phyloP scores from a whole-genome alignment of 345 rosid species.

The Litchi chinensis region DNA sequence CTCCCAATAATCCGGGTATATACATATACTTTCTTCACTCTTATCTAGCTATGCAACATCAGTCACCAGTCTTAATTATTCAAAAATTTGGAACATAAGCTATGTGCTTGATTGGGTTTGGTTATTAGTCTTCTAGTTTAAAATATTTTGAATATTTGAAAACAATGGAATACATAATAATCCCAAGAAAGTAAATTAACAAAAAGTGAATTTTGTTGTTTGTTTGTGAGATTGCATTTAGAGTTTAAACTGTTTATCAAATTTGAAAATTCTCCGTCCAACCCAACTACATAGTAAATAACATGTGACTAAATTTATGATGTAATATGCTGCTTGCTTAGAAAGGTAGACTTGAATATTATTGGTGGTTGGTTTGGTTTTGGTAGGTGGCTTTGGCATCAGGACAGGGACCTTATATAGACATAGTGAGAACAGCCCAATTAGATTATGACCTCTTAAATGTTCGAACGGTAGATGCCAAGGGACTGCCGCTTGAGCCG shows the following conservation, averaged over 20 bases:
- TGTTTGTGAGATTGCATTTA: no score
- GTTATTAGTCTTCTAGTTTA: not conserved
- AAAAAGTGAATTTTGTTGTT: no score
- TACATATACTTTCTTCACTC: not conserved
- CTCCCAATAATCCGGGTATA: slow-evolving; percentile 77
- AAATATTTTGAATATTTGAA: no score
- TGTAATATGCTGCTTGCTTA: not conserved
- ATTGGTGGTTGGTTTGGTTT: slow-evolving; percentile 15
- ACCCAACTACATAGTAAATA: no score
- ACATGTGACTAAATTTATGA: no score
- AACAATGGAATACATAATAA: not conserved
- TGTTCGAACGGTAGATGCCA: slow-evolving; percentile 68
- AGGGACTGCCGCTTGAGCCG: slow-evolving; percentile 66
- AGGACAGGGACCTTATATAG: slow-evolving; percentile 53
- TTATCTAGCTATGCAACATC: not conserved
- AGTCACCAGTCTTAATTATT: no score
- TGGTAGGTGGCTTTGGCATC: slow-evolving; percentile 75
- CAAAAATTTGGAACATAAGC: not conserved
- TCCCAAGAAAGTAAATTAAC: not conserved
- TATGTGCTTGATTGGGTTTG: not conserved
- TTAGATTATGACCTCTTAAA: slow-evolving; percentile 45
- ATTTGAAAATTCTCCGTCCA: no score
- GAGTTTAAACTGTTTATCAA: no score
- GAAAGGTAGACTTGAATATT: not conserved
- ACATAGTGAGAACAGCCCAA: slow-evolving; percentile 69